These are phyloP conservation scores for Stentor coeruleus DNA, from an alignment of 73 alveolate species.

Conservation along the genomic window DNA sequence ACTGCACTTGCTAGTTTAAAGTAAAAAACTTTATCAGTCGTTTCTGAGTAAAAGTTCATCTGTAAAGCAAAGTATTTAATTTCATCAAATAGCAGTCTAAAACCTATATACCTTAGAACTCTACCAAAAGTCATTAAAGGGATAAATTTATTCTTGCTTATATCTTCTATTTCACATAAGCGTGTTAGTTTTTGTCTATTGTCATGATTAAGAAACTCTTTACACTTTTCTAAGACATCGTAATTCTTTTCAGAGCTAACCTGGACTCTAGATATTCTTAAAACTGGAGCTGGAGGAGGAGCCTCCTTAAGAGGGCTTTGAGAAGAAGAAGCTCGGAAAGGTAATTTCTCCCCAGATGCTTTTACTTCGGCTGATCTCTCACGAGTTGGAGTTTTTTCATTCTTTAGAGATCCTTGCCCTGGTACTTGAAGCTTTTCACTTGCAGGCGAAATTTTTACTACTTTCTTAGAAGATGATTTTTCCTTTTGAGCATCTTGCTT, in stretches of 20 bases:
- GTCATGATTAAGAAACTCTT: neutral
- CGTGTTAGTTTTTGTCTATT: neutral
- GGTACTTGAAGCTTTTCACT: no score
- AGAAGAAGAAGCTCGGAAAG: no score
- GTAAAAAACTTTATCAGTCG: neutral
- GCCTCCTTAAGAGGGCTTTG: no score
- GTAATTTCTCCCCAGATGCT: no score
- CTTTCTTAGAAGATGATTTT: no score
- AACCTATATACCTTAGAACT: neutral
- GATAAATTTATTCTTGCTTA: neutral
- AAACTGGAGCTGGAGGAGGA: neutral
- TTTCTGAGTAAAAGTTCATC: neutral
- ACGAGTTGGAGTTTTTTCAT: no score
- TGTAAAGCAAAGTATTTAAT: neutral
- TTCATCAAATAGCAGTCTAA: constrained; percentile 5
- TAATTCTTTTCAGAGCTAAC: neutral
- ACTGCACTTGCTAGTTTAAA: neutral
- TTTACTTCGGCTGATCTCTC: no score
- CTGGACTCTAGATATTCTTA: neutral
- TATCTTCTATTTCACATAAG: neutral
- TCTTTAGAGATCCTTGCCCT: no score
- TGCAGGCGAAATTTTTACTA: no score
- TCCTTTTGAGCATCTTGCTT: no score
- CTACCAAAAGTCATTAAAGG: neutral
- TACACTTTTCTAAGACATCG: neutral